Evolutionary conservation across 129 eudicot species (phyloP).

Genomic region (Pulicaria dysenterica): DNA sequence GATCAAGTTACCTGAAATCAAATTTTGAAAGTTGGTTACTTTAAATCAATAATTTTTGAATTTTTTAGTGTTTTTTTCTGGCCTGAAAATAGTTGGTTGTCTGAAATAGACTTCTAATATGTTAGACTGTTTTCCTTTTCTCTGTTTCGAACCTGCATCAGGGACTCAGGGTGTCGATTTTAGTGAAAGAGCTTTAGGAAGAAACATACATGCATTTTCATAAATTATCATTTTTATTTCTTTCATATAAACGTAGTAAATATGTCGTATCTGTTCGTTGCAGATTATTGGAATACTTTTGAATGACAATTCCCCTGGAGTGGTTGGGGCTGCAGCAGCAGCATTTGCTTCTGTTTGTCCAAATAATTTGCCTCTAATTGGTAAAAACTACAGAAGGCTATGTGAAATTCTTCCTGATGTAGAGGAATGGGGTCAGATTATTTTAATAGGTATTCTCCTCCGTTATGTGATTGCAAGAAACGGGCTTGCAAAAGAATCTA

Average conservation of each 20-base stretch:
- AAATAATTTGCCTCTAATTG: constrained; percentile 71
- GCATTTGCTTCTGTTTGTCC: constrained; percentile 97
- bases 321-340: constrained; percentile 95
- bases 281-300: constrained; percentile 86
- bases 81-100: not conserved
- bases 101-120: not conserved
- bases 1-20: constrained; percentile 8
- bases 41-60: not conserved
- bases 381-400: constrained; percentile 64
- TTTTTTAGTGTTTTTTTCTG: not conserved
- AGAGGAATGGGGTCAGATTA: constrained; percentile 97
- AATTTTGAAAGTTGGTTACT: not conserved
- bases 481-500: constrained; percentile 87
- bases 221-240: not conserved
- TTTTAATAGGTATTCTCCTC: constrained; percentile 72
- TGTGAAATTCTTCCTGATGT: constrained; percentile 94
- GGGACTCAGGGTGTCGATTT: constrained; percentile 19
- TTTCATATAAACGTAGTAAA: not conserved
- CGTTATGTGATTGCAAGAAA: constrained; percentile 80
- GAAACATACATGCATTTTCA: constrained; percentile 16
- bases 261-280: constrained; percentile 17
- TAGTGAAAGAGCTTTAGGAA: constrained; percentile 16
- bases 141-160: constrained; percentile 1
- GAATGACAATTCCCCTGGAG: constrained; percentile 90
- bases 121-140: constrained; percentile 16